Evolutionary conservation across 495 filamentous ascomycete genomes (phyloP), one percentile per base, ranked within the genome.

Genomic region (Thozetella sp.): DNA sequence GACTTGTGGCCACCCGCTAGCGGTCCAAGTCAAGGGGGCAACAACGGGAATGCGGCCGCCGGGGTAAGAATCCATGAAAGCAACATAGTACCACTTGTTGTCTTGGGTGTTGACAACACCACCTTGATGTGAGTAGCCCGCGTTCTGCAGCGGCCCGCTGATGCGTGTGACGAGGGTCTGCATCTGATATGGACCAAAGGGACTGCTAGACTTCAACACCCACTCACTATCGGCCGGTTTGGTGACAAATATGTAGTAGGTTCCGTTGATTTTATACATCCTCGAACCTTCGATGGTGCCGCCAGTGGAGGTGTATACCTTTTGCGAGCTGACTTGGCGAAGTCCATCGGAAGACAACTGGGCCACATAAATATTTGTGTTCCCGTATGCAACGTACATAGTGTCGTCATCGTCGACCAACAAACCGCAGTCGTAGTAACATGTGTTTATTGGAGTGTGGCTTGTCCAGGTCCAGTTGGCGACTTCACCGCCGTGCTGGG

Each of bases 341-440:
- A 80, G 58, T 0, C 76, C 79, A 52, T 84, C 83, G 0, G 61
- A 25, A 6, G 77, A 75, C 1, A 88, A 71, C 59, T 84, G 74
- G 3, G 84, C 79, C 13, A 88, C 72, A 6, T 51, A 62, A 24
- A 87, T 77, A 15, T 76, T 67, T 1, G 69, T 76, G 48, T 73
- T 76, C 17, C 84, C 85, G 58, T 86, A 83, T 1, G 74, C 80
- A 15, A 87, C 80, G 60, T 86, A 87, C 74, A 84, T 80, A 0
- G 67, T 80, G 46, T 71, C 67, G 57, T 86, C 77, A 52, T 86
- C 78, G 55, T 85, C 82, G 58, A 88, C 72, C 11, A 87, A 67
- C 4, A 87, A 64, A 2, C 85, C 83, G 30, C 70, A 76, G 64
- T 88, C 85, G 63, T 88, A 87, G 61, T 83, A 87, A 66, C 84